A percentile compares a stretch with the other conserved stretches of the same genome.
These are phyloP conservation scores for Coffea humblotiana DNA, from an alignment of 305 asterid genomes.

Conservation along the genomic window DNA sequence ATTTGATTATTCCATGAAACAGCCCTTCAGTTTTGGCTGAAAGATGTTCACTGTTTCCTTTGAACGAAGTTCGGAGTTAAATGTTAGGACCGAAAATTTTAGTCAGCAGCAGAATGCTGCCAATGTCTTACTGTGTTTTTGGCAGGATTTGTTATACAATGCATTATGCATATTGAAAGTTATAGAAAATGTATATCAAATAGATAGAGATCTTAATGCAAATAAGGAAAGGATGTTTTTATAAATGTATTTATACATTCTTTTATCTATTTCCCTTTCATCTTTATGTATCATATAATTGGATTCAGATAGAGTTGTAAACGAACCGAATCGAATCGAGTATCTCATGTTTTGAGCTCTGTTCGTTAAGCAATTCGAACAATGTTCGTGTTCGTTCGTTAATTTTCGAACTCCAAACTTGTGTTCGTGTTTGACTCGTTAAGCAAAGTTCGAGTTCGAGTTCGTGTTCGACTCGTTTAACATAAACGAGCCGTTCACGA, in stretches of 20 bases:
- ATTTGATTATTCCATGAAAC: constrained; percentile 12
- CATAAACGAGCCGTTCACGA: too few species aligned
- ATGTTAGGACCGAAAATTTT: constrained; percentile 3
- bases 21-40: constrained; percentile 17
- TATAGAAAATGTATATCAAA: constrained; percentile 16
- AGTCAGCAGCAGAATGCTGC: background rate
- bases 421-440: too few species aligned
- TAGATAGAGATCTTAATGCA: constrained; percentile 5
- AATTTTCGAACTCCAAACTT: too few species aligned
- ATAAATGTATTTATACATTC: constrained; percentile 12
- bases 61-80: background rate
- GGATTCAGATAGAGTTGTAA: too few species aligned
- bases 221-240: constrained; percentile 1
- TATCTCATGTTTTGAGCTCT: too few species aligned
- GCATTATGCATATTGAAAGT: constrained; percentile 5
- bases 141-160: constrained; percentile 8
- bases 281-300: background rate
- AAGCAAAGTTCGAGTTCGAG: too few species aligned
- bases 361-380: too few species aligned
- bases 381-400: too few species aligned
- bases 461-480: too few species aligned
- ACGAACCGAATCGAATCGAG: too few species aligned
- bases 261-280: background rate
- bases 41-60: constrained; percentile 8
- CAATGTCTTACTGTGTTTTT: background rate